phyloP scores from a whole-genome alignment of 2,329 filamentous ascomycete species.

The Xenoacremonium recifei region DNA sequence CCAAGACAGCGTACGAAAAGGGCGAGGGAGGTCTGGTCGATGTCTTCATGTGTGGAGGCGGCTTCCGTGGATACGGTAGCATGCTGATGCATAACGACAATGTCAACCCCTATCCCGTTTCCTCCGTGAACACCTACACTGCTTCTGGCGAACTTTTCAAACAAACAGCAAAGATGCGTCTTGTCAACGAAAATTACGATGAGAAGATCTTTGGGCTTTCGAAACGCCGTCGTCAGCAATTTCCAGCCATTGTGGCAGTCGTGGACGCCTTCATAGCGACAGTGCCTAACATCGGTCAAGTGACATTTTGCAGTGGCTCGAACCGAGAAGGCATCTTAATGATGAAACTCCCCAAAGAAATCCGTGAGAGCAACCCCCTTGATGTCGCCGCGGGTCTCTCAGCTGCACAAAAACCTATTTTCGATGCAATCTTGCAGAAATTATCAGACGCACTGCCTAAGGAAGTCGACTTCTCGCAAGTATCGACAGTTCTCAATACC shows the following conservation, averaged over 20 bases:
- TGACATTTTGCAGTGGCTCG: constrained; percentile 84
- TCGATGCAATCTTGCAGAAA: constrained; percentile 36
- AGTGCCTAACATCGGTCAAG: constrained; percentile 68
- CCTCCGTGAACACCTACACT: constrained; percentile 77
- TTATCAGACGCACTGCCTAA: constrained; percentile 44
- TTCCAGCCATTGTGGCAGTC: constrained; percentile 78
- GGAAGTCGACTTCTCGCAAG: constrained; percentile 30
- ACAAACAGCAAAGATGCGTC: constrained; percentile 50
- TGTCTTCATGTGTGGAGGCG: constrained; percentile 84
- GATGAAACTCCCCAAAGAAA: constrained; percentile 58
- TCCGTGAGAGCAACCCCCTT: constrained; percentile 67
- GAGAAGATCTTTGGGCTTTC: constrained; percentile 75
- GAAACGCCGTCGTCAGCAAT: constrained; percentile 73
- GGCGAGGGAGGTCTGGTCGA: constrained; percentile 49
- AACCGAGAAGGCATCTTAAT: constrained; percentile 83
- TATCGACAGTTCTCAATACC: constrained; percentile 42
- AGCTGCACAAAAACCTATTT: constrained; percentile 24
- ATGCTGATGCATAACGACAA: constrained; percentile 78
- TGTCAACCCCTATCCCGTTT: constrained; percentile 77
- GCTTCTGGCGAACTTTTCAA: constrained; percentile 61
- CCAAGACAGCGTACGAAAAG: constrained; percentile 34
- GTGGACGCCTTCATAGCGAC: constrained; percentile 71
- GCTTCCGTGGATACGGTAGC: constrained; percentile 88
- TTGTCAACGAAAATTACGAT: constrained; percentile 46
- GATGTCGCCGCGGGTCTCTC: constrained; percentile 30